Base-by-base conservation (phyloP, 331 rosid genomes). In the Spiraea crenata region DNA sequence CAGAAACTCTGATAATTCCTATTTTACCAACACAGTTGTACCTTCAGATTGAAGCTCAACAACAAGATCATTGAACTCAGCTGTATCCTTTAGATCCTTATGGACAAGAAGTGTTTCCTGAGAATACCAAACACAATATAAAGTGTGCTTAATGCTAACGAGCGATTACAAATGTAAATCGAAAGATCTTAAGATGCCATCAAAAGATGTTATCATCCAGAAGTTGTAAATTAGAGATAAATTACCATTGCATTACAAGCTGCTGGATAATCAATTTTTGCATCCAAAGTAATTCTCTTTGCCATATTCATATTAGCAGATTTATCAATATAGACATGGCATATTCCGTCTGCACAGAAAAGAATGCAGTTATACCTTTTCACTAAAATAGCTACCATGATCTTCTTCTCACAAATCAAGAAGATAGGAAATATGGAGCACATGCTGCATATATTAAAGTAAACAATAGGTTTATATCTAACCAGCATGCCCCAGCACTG, bases 401-500 rank as follows among this genome's bases (percentile, higher is more conserved):
- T 73, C 48, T 48, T 79, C 61, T 17, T 76, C 75, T 41, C 11
- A 38, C 38, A 68, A 65, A 70, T 62, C 44, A 63, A 73, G 25
- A 51, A 52, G 35, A 63, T 31, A 51, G 49, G 62, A 49, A 52
- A 47, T 50, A 65, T 57, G 57, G 65, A 77, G 78, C 71, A 72
- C 17, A 65, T 42, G 6, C 13, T 68, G 74, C 58, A 65, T 50
- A 46, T 15, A 57, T n/a, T 41, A 6, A 60, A 66, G 15, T 25
- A 14, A 64, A 47, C 10, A 63, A 34, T 2, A 73, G 35, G 74
- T 57, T 57, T 57, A 58, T 25, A 55, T 71, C 86, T 89, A 74
- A 95, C 99, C 99, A 72, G 99, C 97, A 75, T 95, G 99, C 68
- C 99, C 99, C 48, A 95, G 90, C 76, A 95, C 99, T 54, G 99